Conservation (phyloP, 306 rosid genomes). For the Quercus gilva region DNA sequence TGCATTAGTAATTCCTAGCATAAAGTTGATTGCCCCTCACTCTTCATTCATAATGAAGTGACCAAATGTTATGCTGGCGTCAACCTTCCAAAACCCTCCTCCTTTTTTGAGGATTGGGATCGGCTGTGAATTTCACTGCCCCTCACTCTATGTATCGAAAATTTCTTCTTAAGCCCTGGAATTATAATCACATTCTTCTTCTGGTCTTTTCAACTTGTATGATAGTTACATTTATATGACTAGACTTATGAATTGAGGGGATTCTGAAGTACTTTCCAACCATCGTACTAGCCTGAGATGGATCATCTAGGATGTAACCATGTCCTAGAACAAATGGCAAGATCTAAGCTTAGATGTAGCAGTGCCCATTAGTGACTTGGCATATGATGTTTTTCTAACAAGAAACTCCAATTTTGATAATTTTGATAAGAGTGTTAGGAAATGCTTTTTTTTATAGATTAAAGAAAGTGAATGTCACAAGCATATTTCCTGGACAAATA, state of each 20-base stretch:
- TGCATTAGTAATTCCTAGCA: not conserved
- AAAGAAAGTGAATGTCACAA: not conserved
- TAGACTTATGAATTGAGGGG: not conserved
- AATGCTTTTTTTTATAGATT: not conserved
- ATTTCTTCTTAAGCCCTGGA: not conserved
- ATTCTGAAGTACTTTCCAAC: not conserved
- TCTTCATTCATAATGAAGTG: too few relatives aligned
- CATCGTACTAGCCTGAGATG: not conserved
- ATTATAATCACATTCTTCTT: not conserved
- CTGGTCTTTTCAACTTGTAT: not conserved
- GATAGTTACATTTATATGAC: not conserved
- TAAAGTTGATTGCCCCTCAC: not conserved
- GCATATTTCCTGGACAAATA: not conserved
- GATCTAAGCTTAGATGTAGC: constrained; percentile 7
- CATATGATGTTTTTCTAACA: not conserved
- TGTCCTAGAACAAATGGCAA: not conserved
- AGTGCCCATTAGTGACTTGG: not conserved
- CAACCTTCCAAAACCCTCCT: too few relatives aligned
- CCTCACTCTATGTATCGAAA: not conserved
- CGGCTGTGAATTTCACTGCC: not conserved
- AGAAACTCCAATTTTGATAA: not conserved
- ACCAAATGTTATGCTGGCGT: too few relatives aligned
- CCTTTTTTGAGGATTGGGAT: too few relatives aligned
- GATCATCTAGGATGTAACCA: not conserved
- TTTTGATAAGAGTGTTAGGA: not conserved